Conservation (phyloP, 2,329 filamentous ascomycete genomes). For the Trichoderma lentiforme region DNA sequence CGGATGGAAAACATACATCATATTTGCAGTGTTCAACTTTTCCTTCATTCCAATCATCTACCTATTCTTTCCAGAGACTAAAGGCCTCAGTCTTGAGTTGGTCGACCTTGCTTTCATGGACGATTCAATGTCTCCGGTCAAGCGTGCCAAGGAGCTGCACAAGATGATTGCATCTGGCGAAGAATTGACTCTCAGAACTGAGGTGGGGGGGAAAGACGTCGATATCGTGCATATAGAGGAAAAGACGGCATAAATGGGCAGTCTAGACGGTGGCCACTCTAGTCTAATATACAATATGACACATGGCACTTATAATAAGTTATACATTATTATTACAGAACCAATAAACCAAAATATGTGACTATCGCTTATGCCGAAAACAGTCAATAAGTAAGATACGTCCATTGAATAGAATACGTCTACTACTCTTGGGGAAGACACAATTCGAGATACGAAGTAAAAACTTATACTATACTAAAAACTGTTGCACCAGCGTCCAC, state of each 20-base stretch:
- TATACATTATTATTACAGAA: neutral
- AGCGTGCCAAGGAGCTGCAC: constrained; percentile 11
- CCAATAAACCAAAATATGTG: neutral
- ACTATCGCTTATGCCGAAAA: neutral
- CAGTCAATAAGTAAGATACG: neutral
- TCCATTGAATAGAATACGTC: neutral
- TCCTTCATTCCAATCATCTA: constrained; percentile 30
- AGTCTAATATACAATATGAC: neutral
- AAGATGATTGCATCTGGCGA: constrained; percentile 4
- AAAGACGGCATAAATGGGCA: neutral
- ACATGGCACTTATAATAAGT: neutral
- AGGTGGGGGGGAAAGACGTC: neutral
- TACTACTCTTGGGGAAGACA: neutral
- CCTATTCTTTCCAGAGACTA: constrained; percentile 31
- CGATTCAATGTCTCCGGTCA: neutral
- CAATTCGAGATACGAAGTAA: neutral
- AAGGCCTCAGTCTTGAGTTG: constrained; percentile 41
- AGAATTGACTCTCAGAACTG: neutral
- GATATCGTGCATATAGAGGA: neutral
- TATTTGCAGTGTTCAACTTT: constrained; percentile 30
- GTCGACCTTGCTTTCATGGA: constrained; percentile 33
- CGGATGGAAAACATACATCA: constrained; percentile 29
- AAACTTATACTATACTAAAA: neutral
- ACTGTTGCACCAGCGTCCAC: neutral
- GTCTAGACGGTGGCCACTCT: neutral